phyloP scores from a whole-genome alignment of 2,329 filamentous ascomycete genomes.

The Trichophyton simii region DNA sequence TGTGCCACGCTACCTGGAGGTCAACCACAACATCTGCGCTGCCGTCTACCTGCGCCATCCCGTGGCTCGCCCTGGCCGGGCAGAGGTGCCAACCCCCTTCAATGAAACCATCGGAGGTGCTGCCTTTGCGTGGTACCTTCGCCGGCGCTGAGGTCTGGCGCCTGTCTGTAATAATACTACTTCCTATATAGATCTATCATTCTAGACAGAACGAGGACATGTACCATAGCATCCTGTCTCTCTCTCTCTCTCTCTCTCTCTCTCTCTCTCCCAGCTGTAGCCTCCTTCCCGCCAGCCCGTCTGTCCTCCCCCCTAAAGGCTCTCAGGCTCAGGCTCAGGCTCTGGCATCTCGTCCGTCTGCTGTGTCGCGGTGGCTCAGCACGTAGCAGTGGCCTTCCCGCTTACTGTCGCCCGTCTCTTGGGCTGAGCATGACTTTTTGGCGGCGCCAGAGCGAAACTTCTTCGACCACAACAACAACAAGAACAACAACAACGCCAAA shows the following conservation, averaged over 20 bases:
- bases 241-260: not conserved
- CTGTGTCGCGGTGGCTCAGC: not conserved
- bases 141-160: slow-evolving; percentile 49
- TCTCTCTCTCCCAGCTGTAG: no score
- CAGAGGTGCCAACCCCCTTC: slow-evolving; percentile 80
- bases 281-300: no score
- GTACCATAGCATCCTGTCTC: not conserved
- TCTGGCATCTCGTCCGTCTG: not conserved
- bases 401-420: not conserved
- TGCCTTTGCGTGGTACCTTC: slow-evolving; percentile 89
- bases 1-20: slow-evolving; percentile 88
- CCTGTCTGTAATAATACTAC: not conserved
- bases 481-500: not conserved
- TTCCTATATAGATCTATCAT: not conserved
- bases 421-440: not conserved
- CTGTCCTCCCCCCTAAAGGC: not conserved
- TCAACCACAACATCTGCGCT: slow-evolving; percentile 93
- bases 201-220: not conserved
- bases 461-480: not conserved
- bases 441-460: no score
- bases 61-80: slow-evolving; percentile 66
- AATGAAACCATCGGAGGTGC: slow-evolving; percentile 56
- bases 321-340: not conserved
- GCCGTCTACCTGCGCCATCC: slow-evolving; percentile 93
- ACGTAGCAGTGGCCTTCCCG: not conserved